Percentiles rank a stretch among this genome's conserved stretches.
phyloP scores from a whole-genome alignment of 2,329 filamentous ascomycete genomes.

The Xylariales sp. region DNA sequence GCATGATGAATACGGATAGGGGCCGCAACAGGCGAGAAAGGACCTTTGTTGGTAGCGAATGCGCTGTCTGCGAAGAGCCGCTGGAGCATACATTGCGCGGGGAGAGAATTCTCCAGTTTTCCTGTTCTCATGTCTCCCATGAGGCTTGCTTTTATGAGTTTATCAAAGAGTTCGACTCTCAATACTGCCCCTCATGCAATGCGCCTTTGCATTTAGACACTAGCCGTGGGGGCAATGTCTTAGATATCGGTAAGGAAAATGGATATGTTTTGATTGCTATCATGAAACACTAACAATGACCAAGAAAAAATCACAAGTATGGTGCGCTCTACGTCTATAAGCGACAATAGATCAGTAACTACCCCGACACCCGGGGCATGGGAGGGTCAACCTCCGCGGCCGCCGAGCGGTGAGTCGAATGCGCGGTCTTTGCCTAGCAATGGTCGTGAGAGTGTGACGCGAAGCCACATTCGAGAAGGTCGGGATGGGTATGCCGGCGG shows the following conservation, averaged over 20 bases:
- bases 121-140: conserved; percentile 95
- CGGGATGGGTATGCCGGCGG: conserved; percentile 60
- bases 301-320: conserved; percentile 91
- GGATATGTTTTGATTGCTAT: conserved; percentile 5
- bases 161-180: conserved; percentile 92
- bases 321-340: conserved; percentile 81
- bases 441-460: conserved; percentile 49
- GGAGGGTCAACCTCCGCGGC: conserved; percentile 70
- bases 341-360: conserved; percentile 67
- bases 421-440: conserved; percentile 39
- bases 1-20: conserved; percentile 79
- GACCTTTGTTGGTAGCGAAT: conserved; percentile 95
- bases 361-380: conserved; percentile 73
- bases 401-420: conserved; percentile 60
- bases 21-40: conserved; percentile 85
- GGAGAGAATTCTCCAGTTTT: conserved; percentile 94
- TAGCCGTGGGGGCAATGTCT: conserved; percentile 89
- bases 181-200: conserved; percentile 94
- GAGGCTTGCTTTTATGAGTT: conserved; percentile 99
- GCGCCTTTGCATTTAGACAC: conserved; percentile 92
- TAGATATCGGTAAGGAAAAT: conserved; percentile 79
- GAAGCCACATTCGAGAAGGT: conserved; percentile 59
- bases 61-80: conserved; percentile 95
- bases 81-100: conserved; percentile 94
- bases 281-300: conserved; percentile 38